Evolutionary conservation across 441 rosid genomes (phyloP).

Genomic region (Viola pubescens): DNA sequence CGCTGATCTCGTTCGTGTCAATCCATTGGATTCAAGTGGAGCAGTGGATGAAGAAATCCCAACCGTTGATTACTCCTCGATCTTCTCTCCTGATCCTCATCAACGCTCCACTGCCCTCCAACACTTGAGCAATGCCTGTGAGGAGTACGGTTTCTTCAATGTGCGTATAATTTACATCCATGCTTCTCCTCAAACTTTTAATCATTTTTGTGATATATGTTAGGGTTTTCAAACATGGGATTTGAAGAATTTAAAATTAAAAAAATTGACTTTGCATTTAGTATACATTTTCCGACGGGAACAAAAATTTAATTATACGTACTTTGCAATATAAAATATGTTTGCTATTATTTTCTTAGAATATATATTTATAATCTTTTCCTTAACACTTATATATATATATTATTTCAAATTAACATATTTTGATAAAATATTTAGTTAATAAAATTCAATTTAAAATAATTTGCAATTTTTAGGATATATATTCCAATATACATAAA

Average conservation of each 20-base stretch:
- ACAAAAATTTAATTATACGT: no score
- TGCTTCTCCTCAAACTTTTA: background rate
- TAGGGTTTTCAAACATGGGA: background rate
- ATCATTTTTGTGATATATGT: no score
- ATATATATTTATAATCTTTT: no score
- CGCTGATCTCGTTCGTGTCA: background rate
- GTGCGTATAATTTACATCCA: conserved; percentile 6
- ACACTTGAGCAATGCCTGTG: conserved; percentile 20
- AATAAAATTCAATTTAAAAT: no score
- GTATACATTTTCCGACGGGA: background rate
- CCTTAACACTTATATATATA: background rate
- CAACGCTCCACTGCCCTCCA: conserved; percentile 15
- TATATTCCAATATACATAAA: no score
- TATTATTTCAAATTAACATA: no score
- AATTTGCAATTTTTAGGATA: no score
- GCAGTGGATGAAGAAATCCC: conserved; percentile 24
- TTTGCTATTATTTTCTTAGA: background rate
- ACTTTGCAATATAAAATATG: background rate
- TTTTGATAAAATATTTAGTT: no score
- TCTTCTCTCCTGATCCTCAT: conserved; percentile 17
- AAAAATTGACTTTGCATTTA: background rate
- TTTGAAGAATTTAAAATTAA: background rate
- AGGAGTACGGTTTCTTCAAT: conserved; percentile 25
- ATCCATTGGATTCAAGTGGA: background rate
- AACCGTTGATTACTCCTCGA: conserved; percentile 20